Conservation (phyloP, 106 monocot genomes). For the Dendrobium chrysotoxum region DNA sequence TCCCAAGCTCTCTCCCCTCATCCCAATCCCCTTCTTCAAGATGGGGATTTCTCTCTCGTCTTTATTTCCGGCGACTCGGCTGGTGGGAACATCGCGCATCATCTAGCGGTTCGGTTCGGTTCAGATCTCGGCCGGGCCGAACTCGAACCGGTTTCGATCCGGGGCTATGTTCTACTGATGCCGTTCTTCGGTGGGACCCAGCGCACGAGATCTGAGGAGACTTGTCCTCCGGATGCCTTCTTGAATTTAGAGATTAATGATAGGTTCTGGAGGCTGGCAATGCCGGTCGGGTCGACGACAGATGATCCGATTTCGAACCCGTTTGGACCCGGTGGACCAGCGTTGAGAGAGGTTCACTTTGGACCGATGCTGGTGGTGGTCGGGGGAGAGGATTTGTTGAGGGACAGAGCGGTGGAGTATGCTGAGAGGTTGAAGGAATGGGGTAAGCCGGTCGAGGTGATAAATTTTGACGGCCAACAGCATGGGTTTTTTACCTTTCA, state of each 20-base stretch:
- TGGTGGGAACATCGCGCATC: constrained; percentile 77
- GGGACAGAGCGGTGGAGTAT: constrained; percentile 42
- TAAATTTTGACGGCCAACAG: constrained; percentile 46
- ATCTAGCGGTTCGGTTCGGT: constrained; percentile 50
- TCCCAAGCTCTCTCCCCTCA: constrained; percentile 10
- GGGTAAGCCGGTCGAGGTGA: constrained; percentile 54
- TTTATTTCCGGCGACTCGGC: constrained; percentile 79
- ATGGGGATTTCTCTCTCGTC: constrained; percentile 38
- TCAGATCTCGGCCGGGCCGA: constrained; percentile 14
- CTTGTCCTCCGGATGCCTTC: constrained; percentile 59
- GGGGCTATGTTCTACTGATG: constrained; percentile 54
- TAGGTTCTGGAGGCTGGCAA: constrained; percentile 52
- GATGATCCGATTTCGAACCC: constrained; percentile 57
- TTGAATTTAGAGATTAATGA: constrained; percentile 45
- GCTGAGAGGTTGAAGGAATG: constrained; percentile 28
- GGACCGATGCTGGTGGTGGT: constrained; percentile 55
- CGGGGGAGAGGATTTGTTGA: constrained; percentile 49
- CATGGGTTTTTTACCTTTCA: constrained; percentile 57
- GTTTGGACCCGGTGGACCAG: constrained; percentile 24
- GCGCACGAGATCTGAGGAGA: constrained; percentile 42
- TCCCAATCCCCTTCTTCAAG: constrained; percentile 37
- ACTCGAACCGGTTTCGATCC: constrained; percentile 35
- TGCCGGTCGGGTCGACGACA: constrained; percentile 34
- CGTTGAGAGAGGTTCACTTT: constrained; percentile 18
- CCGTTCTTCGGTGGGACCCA: constrained; percentile 70